Conservation (phyloP, 805 yeast species). For the Wickerhamiella parazyma region DNA sequence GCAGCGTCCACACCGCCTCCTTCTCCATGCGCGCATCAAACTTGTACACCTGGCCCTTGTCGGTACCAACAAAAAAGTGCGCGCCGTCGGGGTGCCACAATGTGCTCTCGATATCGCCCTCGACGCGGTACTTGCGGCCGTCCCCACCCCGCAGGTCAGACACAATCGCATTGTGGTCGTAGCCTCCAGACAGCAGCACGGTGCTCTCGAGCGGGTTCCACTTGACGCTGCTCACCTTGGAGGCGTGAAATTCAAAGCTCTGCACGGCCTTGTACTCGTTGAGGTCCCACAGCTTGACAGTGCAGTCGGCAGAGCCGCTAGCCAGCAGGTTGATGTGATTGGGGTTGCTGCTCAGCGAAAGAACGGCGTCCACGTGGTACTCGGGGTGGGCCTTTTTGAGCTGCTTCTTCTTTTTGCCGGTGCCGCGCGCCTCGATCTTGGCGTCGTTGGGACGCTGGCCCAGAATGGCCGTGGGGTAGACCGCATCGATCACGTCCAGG, state of each 20-base stretch:
- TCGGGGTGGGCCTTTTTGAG: conserved; percentile 43
- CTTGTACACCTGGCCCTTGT: conserved; percentile 75
- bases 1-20: conserved; percentile 81
- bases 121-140: conserved; percentile 41
- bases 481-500: conserved; percentile 79
- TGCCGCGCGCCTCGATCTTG: conserved; percentile 17
- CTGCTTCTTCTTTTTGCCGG: conserved; percentile 35
- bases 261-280: conserved; percentile 60
- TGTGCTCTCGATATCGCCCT: conserved; percentile 76
- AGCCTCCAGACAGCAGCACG: conserved; percentile 78
- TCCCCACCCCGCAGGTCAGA: conserved; percentile 53
- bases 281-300: conserved; percentile 93
- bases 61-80: conserved; percentile 74
- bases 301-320: conserved; percentile 88
- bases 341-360: conserved; percentile 72
- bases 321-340: conserved; percentile 74
- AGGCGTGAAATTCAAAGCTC: conserved; percentile 63
- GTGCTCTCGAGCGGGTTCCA: conserved; percentile 54
- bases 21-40: conserved; percentile 65
- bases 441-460: conserved; percentile 54
- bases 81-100: conserved; percentile 50
- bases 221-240: conserved; percentile 72
- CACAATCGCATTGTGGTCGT: conserved; percentile 62
- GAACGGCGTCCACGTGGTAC: conserved; percentile 88
- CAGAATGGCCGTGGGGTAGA: conserved; percentile 84